Conservation (phyloP, 208 protist species). For the Acanthamoeba rhysodes region DNA sequence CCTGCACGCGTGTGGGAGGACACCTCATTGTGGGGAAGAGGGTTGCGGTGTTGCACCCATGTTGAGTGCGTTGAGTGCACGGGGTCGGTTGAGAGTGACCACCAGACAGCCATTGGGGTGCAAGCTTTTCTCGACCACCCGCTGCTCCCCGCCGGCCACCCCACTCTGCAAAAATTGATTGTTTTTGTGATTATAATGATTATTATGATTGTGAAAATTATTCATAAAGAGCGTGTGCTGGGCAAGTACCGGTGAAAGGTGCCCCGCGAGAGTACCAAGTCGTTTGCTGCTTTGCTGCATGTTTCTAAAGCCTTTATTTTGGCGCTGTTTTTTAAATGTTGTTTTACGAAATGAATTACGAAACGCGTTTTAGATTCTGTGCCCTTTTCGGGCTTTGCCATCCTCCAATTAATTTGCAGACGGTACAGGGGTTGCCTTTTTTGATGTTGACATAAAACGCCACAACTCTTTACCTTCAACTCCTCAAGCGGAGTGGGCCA, state of each 20-base stretch:
- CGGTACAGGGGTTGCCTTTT: too few species aligned
- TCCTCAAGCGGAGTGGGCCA: too few species aligned
- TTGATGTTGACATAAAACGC: too few species aligned
- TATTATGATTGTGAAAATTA: too few species aligned
- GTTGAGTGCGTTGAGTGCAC: constrained; percentile 89
- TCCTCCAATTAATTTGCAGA: too few species aligned
- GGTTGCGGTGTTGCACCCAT: neutral
- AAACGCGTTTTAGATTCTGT: too few species aligned
- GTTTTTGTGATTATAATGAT: too few species aligned
- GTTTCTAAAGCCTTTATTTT: neutral
- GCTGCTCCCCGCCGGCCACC: neutral
- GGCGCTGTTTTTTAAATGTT: neutral
- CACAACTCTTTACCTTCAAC: too few species aligned
- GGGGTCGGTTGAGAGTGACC: constrained; percentile 86
- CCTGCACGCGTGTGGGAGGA: too few species aligned
- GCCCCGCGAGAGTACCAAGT: neutral
- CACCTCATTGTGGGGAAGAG: neutral
- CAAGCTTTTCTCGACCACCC: neutral
- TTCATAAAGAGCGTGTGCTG: neutral
- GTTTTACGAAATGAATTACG: too few species aligned
- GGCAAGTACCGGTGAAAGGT: neutral
- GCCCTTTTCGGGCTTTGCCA: too few species aligned
- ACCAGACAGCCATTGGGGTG: constrained; percentile 14
- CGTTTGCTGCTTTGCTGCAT: neutral
- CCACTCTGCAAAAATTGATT: neutral